Evolutionary conservation across 768 basidiomycete species (phyloP).

Genomic region (Leucogyrophana mollusca): DNA sequence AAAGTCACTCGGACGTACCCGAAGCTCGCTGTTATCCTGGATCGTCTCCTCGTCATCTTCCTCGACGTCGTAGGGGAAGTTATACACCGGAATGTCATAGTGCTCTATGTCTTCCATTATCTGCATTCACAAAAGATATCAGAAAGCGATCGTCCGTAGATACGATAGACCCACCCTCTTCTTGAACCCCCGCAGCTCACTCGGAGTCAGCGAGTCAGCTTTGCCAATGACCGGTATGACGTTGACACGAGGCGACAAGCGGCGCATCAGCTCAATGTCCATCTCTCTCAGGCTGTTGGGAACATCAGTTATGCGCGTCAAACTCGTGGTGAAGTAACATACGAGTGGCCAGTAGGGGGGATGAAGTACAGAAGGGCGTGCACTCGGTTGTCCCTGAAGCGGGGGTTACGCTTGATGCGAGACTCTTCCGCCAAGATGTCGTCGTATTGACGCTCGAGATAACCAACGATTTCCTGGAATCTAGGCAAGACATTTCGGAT

Average conservation of each 20-base stretch:
- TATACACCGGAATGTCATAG: conserved; percentile 97
- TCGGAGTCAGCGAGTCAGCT: conserved; percentile 91
- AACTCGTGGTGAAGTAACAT: conserved; percentile 32
- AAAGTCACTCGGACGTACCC: conserved; percentile 47
- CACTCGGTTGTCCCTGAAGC: conserved; percentile 97
- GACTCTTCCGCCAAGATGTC: conserved; percentile 98
- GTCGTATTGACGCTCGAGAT: conserved; percentile 98
- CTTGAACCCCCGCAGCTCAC: conserved; percentile 93
- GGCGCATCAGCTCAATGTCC: conserved; percentile 99
- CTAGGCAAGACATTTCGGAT: no score
- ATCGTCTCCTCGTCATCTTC: conserved; percentile 99
- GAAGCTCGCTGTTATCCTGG: conserved; percentile 93
- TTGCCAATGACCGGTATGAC: conserved; percentile 99
- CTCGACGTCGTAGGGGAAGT: conserved; percentile 99
- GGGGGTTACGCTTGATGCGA: conserved; percentile 98
- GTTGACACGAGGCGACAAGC: conserved; percentile 95
- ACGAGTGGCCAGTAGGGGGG: conserved; percentile 97
- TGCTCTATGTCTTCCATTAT: conserved; percentile 99
- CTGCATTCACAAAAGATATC: conserved; percentile 37
- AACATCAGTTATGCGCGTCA: neutral
- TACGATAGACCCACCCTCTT: conserved; percentile 60
- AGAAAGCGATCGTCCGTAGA: no score
- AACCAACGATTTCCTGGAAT: conserved; percentile 94
- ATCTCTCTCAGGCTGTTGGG: conserved; percentile 85
- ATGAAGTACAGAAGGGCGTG: conserved; percentile 98